These are phyloP conservation scores for Suillus placidus DNA, from an alignment of 768 basidiomycete genomes.

Conservation along the genomic window DNA sequence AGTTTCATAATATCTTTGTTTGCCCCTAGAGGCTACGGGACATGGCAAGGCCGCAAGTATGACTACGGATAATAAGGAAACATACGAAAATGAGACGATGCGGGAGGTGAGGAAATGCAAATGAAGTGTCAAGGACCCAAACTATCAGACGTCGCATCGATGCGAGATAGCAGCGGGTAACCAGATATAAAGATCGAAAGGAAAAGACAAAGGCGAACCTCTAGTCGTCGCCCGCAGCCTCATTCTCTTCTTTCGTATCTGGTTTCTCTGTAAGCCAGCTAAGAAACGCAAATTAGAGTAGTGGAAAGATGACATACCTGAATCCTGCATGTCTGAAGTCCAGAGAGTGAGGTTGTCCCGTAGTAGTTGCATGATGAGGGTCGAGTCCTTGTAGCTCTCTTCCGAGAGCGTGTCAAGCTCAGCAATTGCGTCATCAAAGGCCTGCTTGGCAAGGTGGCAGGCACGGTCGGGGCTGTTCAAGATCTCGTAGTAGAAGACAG, in stretches of 20 bases:
- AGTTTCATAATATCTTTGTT: constrained; percentile 37
- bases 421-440: constrained; percentile 98
- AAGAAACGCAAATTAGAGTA: constrained; percentile 11
- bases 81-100: constrained; percentile 32
- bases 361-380: constrained; percentile 94
- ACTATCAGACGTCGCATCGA: constrained; percentile 17
- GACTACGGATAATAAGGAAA: constrained; percentile 40
- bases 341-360: constrained; percentile 97
- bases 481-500: constrained; percentile 99
- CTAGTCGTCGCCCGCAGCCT: constrained; percentile 69
- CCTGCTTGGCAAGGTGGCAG: constrained; percentile 98
- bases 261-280: constrained; percentile 58
- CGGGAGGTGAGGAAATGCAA: constrained; percentile 35
- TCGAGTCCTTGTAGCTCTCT: constrained; percentile 99
- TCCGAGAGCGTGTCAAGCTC: constrained; percentile 98
- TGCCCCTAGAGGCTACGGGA: constrained; percentile 31
- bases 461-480: constrained; percentile 98
- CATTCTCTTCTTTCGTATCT: constrained; percentile 72
- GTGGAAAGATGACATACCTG: constrained; percentile 52
- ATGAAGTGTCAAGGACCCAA: constrained; percentile 32
- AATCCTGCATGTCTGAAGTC: constrained; percentile 98
- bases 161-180: constrained; percentile 15
- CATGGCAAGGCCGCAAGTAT: constrained; percentile 32
- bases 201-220: constrained; percentile 25
- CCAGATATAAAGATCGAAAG: constrained; percentile 23